Percentiles rank a stretch among this genome's conserved stretches.
Evolutionary conservation across 352 stramenopile species (phyloP).

Genomic region (Globisporangium echinulatum): DNA sequence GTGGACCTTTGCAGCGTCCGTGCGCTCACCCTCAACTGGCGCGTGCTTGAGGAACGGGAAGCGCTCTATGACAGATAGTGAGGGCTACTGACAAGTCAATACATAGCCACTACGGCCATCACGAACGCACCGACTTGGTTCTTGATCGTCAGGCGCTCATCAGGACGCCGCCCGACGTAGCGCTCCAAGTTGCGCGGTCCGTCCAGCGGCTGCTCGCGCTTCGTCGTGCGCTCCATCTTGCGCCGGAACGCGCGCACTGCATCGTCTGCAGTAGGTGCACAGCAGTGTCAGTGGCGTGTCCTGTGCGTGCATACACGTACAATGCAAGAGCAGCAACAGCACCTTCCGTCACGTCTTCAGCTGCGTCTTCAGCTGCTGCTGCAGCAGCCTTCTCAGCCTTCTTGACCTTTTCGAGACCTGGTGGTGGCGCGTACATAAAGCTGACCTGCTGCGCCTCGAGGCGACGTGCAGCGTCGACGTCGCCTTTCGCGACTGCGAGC

Average conservation of each 20-base stretch:
- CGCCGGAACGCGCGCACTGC: conserved; percentile 60
- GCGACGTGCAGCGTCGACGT: conserved; percentile 34
- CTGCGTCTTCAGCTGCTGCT: conserved; percentile 26
- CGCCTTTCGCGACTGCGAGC: conserved; percentile 47
- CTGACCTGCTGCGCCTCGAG: conserved; percentile 50
- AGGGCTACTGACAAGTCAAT: too few species aligned
- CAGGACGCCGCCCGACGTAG: conserved; percentile 57
- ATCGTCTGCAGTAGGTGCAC: conserved; percentile 29
- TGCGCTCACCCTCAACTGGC: conserved; percentile 81
- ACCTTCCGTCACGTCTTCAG: background rate
- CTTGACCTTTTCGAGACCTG: conserved; percentile 38
- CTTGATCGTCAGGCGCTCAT: conserved; percentile 75
- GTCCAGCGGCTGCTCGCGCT: conserved; percentile 6
- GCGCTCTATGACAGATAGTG: conserved; percentile 28
- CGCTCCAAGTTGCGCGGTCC: conserved; percentile 54
- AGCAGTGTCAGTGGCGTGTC: background rate
- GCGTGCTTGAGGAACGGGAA: conserved; percentile 88
- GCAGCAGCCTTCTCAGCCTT: conserved; percentile 16
- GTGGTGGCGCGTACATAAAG: conserved; percentile 72
- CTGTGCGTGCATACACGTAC: background rate
- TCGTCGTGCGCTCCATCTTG: conserved; percentile 34
- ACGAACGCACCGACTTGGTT: conserved; percentile 48
- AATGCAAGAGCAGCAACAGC: background rate
- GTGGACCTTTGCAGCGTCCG: conserved; percentile 74
- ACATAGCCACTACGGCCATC: too few species aligned